Evolutionary conservation across 2,329 filamentous ascomycete genomes (phyloP).

Genomic region (Leptographium radiaticola): DNA sequence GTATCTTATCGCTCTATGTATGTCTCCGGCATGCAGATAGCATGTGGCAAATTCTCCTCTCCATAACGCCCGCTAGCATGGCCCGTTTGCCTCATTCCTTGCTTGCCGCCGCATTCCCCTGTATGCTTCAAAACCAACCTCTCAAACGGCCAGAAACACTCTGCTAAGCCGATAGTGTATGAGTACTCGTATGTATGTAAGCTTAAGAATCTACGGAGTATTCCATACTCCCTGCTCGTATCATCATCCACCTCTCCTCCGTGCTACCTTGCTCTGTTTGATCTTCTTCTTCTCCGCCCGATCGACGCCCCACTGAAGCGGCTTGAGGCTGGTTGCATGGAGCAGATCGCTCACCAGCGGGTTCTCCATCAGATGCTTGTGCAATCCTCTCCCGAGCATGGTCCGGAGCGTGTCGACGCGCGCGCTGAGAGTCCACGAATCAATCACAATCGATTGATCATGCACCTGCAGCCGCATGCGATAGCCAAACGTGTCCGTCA

Average conservation of each 20-base stretch:
- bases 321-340: neutral
- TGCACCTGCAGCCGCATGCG: slow-evolving; percentile 36
- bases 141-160: neutral
- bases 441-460: slow-evolving; percentile 30
- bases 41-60: neutral
- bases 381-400: slow-evolving; percentile 32
- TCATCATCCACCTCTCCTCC: neutral
- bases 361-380: slow-evolving; percentile 26
- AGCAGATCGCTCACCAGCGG: slow-evolving; percentile 24
- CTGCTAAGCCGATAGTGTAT: neutral
- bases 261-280: neutral
- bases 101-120: neutral
- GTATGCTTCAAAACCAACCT: neutral
- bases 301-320: neutral
- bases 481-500: slow-evolving; percentile 37
- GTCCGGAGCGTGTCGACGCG: slow-evolving; percentile 34
- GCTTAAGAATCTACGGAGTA: neutral
- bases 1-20: neutral
- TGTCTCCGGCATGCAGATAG: too few species aligned
- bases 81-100: neutral
- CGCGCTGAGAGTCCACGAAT: slow-evolving; percentile 37
- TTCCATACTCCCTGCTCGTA: neutral
- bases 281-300: neutral
- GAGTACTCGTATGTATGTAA: too few species aligned
- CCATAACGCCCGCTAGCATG: neutral